Percentiles rank a stretch among this genome's conserved stretches.
Evolutionary conservation across 805 yeast species (phyloP).

Genomic region (Yarrowia keelungensis): DNA sequence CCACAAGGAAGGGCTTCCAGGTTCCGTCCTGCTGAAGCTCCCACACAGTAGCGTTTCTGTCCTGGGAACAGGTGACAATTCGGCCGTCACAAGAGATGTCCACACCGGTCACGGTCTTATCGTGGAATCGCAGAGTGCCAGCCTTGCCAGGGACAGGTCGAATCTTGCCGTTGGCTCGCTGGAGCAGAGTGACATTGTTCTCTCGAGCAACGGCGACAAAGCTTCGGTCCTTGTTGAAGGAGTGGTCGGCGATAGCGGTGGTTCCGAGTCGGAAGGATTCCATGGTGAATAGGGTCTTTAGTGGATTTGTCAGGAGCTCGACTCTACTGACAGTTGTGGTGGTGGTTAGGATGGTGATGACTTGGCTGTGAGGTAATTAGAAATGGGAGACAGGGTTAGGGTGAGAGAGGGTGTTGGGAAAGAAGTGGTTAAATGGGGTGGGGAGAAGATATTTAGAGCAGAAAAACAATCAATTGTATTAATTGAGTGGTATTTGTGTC

Average conservation of each 20-base stretch:
- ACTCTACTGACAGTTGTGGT: slow-evolving; percentile 48
- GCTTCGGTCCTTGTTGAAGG: slow-evolving; percentile 72
- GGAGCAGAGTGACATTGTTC: slow-evolving; percentile 59
- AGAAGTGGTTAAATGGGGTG: neutral
- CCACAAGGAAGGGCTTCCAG: slow-evolving; percentile 87
- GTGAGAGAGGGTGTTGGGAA: neutral
- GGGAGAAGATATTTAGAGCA: too few relatives aligned
- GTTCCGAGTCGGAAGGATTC: slow-evolving; percentile 59
- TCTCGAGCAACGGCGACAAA: slow-evolving; percentile 83
- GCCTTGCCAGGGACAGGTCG: slow-evolving; percentile 36
- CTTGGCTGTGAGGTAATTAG: slow-evolving; percentile 27
- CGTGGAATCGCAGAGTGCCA: slow-evolving; percentile 57
- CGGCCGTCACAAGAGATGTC: slow-evolving; percentile 83
- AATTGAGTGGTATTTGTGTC: too few relatives aligned
- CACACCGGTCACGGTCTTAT: slow-evolving; percentile 91
- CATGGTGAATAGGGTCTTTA: neutral
- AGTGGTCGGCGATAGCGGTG: slow-evolving; percentile 89
- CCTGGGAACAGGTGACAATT: slow-evolving; percentile 96
- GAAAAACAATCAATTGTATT: neutral
- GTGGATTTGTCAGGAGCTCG: slow-evolving; percentile 47
- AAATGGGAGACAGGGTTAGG: slow-evolving; percentile 9
- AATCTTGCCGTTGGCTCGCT: slow-evolving; percentile 23
- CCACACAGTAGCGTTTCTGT: slow-evolving; percentile 97
- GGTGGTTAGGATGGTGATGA: neutral
- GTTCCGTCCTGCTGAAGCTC: slow-evolving; percentile 68